These are phyloP conservation scores for Ophiorrhiza pumila DNA, from an alignment of 257 asterid species.

Conservation along the genomic window DNA sequence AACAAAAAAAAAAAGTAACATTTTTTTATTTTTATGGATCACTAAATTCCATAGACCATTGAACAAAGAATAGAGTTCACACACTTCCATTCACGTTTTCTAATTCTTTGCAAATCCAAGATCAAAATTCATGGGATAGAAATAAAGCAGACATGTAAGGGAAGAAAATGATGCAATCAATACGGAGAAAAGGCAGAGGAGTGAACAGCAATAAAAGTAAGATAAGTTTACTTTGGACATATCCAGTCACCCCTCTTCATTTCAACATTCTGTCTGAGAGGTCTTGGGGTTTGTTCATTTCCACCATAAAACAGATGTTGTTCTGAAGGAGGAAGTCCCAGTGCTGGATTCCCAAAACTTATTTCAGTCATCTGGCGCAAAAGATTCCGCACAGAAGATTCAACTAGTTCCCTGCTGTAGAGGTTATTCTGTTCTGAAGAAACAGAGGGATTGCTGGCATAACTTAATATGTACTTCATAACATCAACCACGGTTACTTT, in stretches of 20 bases:
- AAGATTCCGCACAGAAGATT: conserved; percentile 69
- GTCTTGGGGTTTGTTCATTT: conserved; percentile 37
- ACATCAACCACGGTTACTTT: conserved; percentile 57
- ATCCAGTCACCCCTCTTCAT: conserved; percentile 99
- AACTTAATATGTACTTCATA: conserved; percentile 87
- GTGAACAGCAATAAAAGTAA: background rate
- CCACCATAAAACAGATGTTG: conserved; percentile 35
- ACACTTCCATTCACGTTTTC: background rate
- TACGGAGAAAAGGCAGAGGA: conserved; percentile 1
- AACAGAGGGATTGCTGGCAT: conserved; percentile 68
- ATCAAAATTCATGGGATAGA: background rate
- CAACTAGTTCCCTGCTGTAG: conserved; percentile 70
- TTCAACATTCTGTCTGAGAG: conserved; percentile 58
- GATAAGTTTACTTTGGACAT: conserved; percentile 57
- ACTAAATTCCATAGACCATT: background rate
- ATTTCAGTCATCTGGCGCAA: conserved; percentile 56
- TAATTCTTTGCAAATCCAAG: background rate
- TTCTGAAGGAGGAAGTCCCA: conserved; percentile 36
- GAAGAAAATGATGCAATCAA: background rate
- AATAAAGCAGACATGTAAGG: background rate
- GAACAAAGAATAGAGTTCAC: background rate
- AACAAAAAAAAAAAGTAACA: background rate
- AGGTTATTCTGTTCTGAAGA: conserved; percentile 51
- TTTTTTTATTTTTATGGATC: too few species aligned
- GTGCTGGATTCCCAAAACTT: conserved; percentile 39